phyloP scores from a whole-genome alignment of 2,329 filamentous ascomycete genomes.

The Myriosclerotinia curreyana region DNA sequence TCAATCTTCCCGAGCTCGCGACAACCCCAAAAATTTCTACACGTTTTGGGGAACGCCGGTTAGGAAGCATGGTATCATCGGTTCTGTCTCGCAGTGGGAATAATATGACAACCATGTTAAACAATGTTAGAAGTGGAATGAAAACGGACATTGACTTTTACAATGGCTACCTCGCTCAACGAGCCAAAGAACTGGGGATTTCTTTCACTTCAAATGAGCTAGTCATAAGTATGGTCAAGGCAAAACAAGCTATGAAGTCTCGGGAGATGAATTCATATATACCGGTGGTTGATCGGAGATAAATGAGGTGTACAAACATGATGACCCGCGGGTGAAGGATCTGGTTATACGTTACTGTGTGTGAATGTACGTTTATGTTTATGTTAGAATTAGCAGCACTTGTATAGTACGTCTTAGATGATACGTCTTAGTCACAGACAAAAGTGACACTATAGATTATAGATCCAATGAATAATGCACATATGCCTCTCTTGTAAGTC shows the following conservation, averaged over 20 bases:
- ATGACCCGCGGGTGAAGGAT: not conserved
- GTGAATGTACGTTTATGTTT: slow-evolving; percentile 17
- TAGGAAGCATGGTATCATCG: slow-evolving; percentile 57
- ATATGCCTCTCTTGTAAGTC: slow-evolving; percentile 4
- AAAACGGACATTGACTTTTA: slow-evolving; percentile 77
- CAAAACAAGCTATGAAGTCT: slow-evolving; percentile 50
- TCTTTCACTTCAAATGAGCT: slow-evolving; percentile 69
- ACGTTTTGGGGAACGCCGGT: slow-evolving; percentile 58
- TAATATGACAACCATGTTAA: slow-evolving; percentile 59
- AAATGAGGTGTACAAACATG: slow-evolving; percentile 1
- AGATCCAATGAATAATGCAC: slow-evolving; percentile 5
- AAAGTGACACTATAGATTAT: slow-evolving; percentile 13
- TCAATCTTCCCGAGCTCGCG: slow-evolving; percentile 69
- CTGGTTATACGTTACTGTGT: slow-evolving; percentile 5
- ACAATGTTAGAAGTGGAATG: slow-evolving; percentile 58
- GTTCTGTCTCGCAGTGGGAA: slow-evolving; percentile 53
- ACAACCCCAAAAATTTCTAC: slow-evolving; percentile 51
- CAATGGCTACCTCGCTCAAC: slow-evolving; percentile 80
- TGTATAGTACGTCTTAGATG: slow-evolving; percentile 21
- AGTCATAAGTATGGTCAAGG: slow-evolving; percentile 69
- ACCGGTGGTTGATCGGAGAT: slow-evolving; percentile 25
- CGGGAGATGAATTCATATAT: slow-evolving; percentile 34
- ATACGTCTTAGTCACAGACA: slow-evolving; percentile 14
- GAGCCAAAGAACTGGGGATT: slow-evolving; percentile 71
- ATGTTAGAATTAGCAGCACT: slow-evolving; percentile 16